Conservation (phyloP, 1,139 yeast genomes). For the Meyerozyma elateridarum region DNA sequence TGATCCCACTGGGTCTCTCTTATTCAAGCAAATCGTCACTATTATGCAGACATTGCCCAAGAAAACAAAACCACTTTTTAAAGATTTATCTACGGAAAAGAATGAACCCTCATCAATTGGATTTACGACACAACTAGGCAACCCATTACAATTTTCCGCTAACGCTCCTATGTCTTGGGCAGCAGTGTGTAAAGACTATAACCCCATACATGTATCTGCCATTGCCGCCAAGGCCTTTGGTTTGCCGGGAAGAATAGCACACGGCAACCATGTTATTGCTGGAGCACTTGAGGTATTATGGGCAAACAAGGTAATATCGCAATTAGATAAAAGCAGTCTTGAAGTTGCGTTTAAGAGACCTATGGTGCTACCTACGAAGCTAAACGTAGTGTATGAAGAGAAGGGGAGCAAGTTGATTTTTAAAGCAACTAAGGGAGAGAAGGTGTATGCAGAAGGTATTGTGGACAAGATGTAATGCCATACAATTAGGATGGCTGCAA, state of each 20-base stretch:
- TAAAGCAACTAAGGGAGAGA: constrained; percentile 10
- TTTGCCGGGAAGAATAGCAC: constrained; percentile 1
- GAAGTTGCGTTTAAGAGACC: not conserved
- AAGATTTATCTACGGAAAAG: too few relatives aligned
- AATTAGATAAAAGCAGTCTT: not conserved
- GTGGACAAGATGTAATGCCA: too few relatives aligned
- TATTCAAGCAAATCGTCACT: constrained; percentile 1
- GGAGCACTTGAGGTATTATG: not conserved
- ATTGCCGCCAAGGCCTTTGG: not conserved
- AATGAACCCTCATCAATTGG: not conserved
- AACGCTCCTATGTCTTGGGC: not conserved
- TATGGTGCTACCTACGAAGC: not conserved
- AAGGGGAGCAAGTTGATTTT: constrained; percentile 1
- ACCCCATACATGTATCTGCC: constrained; percentile 2
- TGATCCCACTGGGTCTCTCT: not conserved
- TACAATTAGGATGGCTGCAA: too few relatives aligned
- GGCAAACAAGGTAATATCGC: too few relatives aligned
- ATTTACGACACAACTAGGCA: too few relatives aligned
- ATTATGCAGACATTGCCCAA: not conserved
- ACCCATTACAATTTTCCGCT: not conserved
- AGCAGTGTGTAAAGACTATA: constrained; percentile 1
- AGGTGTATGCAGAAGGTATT: too few relatives aligned
- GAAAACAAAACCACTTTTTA: not conserved
- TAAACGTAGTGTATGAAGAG: not conserved
- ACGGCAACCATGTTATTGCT: constrained; percentile 1